Percentiles rank a stretch among this genome's conserved stretches.
Evolutionary conservation across 2,329 filamentous ascomycete genomes (phyloP).

Genomic region (Penicillium sp.): DNA sequence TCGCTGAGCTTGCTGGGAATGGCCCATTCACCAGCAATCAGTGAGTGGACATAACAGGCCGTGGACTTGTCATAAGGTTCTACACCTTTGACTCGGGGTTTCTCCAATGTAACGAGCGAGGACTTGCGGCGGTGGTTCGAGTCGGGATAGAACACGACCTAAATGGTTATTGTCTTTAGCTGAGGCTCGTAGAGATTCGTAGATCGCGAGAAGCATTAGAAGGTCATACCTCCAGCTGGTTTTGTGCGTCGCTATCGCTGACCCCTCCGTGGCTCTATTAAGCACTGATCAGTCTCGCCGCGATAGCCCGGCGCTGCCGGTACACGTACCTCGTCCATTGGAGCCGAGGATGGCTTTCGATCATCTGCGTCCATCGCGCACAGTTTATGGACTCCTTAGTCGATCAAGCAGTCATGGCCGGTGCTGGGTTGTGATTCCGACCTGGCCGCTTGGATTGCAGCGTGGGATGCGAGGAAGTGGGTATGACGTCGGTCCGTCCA

Average conservation of each 20-base stretch:
- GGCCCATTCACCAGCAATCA: constrained; percentile 45
- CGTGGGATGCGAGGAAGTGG: constrained; percentile 13
- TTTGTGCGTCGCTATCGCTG: constrained; percentile 33
- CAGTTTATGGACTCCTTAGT: constrained; percentile 3
- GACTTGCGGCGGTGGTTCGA: constrained; percentile 55
- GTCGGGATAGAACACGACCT: constrained; percentile 56
- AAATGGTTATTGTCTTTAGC: constrained; percentile 1
- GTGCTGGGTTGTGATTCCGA: constrained; percentile 1
- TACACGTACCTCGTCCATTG: constrained; percentile 19
- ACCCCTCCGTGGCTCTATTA: constrained; percentile 29
- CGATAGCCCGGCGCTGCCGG: background rate
- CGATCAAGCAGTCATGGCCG: constrained; percentile 14
- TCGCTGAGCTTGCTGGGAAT: constrained; percentile 13
- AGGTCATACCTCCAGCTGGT: constrained; percentile 34
- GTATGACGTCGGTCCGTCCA: constrained; percentile 26
- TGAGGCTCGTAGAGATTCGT: background rate
- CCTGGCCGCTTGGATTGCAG: constrained; percentile 9
- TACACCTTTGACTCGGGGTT: constrained; percentile 36
- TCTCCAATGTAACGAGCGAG: constrained; percentile 49
- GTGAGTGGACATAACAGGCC: constrained; percentile 58
- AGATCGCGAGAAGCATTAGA: background rate
- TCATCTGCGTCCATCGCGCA: constrained; percentile 15
- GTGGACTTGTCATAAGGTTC: constrained; percentile 41
- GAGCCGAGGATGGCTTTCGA: constrained; percentile 3
- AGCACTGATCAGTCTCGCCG: constrained; percentile 14